Evolutionary conservation across 805 yeast species (phyloP).

Genomic region (Yamadazyma phyllophila): DNA sequence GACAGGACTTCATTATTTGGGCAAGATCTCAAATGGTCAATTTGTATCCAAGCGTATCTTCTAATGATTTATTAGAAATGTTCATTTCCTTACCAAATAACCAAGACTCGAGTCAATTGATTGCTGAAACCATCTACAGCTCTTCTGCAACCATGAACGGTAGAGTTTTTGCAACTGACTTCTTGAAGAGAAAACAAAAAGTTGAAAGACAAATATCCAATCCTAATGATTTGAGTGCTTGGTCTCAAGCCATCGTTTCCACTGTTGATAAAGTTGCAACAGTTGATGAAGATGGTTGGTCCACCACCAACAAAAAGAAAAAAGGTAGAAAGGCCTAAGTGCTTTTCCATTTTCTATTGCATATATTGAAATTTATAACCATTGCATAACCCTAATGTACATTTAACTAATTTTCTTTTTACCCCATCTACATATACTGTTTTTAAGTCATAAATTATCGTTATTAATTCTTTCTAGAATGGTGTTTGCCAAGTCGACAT

Average conservation of each 20-base stretch:
- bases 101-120: constrained; percentile 74
- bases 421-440: neutral
- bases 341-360: neutral
- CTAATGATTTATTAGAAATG: constrained; percentile 75
- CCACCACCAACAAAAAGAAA: constrained; percentile 40
- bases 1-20: constrained; percentile 69
- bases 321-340: constrained; percentile 29
- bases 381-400: neutral
- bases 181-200: constrained; percentile 68
- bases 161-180: constrained; percentile 88
- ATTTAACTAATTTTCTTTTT: neutral
- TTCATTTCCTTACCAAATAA: constrained; percentile 74
- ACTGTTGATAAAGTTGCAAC: constrained; percentile 37
- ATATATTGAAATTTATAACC: neutral
- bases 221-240: constrained; percentile 47
- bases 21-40: constrained; percentile 63
- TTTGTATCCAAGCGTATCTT: constrained; percentile 72
- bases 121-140: constrained; percentile 88
- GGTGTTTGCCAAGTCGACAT: constrained; percentile 31
- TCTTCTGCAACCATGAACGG: constrained; percentile 92
- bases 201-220: constrained; percentile 54
- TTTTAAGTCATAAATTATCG: constrained; percentile 4
- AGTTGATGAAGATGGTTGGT: constrained; percentile 49
- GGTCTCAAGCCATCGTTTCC: constrained; percentile 68
- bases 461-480: constrained; percentile 14